phyloP scores from a whole-genome alignment of 2,329 filamentous ascomycete species.

The Pseudogymnoascus verrucosus region DNA sequence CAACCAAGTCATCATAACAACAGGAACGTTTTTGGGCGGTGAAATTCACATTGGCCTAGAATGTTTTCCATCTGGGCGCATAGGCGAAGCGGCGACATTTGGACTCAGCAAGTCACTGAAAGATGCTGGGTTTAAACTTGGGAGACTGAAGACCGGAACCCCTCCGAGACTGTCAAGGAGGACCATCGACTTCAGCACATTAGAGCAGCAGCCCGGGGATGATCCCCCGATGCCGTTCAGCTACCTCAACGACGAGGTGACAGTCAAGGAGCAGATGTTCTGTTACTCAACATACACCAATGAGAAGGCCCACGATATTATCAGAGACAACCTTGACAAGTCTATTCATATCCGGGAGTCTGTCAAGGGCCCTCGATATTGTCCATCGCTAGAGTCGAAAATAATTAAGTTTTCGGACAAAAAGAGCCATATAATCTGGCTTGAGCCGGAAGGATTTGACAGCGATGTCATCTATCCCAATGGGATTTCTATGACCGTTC shows the following conservation, averaged over 20 bases:
- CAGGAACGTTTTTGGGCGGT: slow-evolving; percentile 87
- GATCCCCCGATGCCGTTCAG: slow-evolving; percentile 84
- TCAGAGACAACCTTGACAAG: slow-evolving; percentile 85
- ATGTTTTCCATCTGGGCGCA: slow-evolving; percentile 75
- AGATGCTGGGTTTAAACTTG: slow-evolving; percentile 82
- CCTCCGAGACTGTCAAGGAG: slow-evolving; percentile 76
- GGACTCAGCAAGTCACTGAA: slow-evolving; percentile 84
- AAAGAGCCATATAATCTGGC: slow-evolving; percentile 80
- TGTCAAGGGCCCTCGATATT: slow-evolving; percentile 89
- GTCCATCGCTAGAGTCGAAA: slow-evolving; percentile 91
- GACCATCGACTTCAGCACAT: slow-evolving; percentile 67
- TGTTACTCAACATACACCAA: slow-evolving; percentile 89
- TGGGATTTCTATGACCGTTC: slow-evolving; percentile 94
- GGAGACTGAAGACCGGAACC: slow-evolving; percentile 90
- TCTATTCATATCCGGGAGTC: slow-evolving; percentile 95
- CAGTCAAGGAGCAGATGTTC: slow-evolving; percentile 73
- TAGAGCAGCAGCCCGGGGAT: slow-evolving; percentile 74
- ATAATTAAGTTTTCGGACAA: slow-evolving; percentile 80
- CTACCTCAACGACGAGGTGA: slow-evolving; percentile 72
- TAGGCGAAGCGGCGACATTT: slow-evolving; percentile 89
- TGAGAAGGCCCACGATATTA: slow-evolving; percentile 68
- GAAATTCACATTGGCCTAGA: slow-evolving; percentile 94
- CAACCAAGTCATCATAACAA: slow-evolving; percentile 83
- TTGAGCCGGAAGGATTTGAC: slow-evolving; percentile 91
- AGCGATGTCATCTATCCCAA: slow-evolving; percentile 91